Evolutionary conservation across 208 protist genomes (phyloP), one percentile per base, ranked within the genome.

Genomic region (Herpetomonas samuelpessoai): DNA sequence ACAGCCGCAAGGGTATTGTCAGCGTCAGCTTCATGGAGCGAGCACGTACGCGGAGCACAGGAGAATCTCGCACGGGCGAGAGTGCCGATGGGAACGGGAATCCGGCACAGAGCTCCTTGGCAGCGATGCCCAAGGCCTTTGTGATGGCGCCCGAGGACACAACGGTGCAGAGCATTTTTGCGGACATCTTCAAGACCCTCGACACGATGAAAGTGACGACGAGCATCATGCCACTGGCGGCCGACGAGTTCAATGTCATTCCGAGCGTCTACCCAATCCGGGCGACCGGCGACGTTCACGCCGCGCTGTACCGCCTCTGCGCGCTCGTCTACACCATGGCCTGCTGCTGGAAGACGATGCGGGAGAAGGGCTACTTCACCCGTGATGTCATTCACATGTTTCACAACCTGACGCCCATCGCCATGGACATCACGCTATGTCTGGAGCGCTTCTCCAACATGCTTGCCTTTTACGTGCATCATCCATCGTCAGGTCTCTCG

Each of bases 351-450:
- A 85, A 88, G 71, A 63, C 76, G 29, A 87, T 92, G 85, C 71
- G 81, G 0, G 85, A 86, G 26, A 87, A 88, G 52, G 77, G 73
- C 21, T 92, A 92, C 61, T 92, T 92, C 41, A 88, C 85, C 21
- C 29, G 44, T 2, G 80, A 85, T 46, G 71, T 88, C 65, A 47
- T 77, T 2, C 80, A 81, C 57, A 77, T 92, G 25, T 60, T 92
- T 18, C 74, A 78, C 62, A 88, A 88, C 62, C 19, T 92, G 7
- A 54, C 72, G 22, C 85, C 85, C 7, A 57, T 92, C 26, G 64
- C 71, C 38, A 73, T 53, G 22, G 81, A 87, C 65, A 78, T 92
- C 27, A 57, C 57, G 1, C 26, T 56, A 51, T 86, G 74, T 56
- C 41, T 88, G 12, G 75, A 83, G 10, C 69, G 73, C 29, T 85